A percentile compares a stretch with the other conserved stretches of the same genome.
Evolutionary conservation across 108 stramenopile species (phyloP).

Genomic region (Nannochloropsis oceanica): DNA sequence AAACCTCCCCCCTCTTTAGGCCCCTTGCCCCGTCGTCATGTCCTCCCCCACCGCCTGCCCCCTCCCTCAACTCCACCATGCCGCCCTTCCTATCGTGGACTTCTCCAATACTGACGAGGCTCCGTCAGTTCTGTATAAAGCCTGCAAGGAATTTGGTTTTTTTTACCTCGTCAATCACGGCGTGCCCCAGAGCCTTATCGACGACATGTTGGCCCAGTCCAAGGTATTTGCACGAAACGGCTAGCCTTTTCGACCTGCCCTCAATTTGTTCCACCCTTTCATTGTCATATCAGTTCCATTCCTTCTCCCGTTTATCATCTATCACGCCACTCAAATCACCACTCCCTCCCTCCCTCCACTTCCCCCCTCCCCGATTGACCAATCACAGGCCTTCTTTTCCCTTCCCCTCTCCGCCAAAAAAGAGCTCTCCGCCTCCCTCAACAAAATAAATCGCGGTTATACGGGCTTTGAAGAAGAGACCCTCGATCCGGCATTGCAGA

Average conservation of each 20-base stretch:
- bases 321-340: too few relatives aligned
- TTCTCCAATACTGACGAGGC: background rate
- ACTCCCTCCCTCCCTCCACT: background rate
- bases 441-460: conserved; percentile 42
- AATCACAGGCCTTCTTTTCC: conserved; percentile 39
- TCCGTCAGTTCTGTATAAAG: background rate
- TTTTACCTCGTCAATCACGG: conserved; percentile 27
- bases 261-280: background rate
- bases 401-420: conserved; percentile 37
- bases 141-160: conserved; percentile 13
- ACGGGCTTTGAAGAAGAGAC: conserved; percentile 50
- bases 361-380: background rate
- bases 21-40: background rate
- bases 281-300: background rate
- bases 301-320: background rate
- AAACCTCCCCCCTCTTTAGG: background rate
- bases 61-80: background rate
- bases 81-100: background rate
- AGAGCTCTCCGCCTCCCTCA: conserved; percentile 24
- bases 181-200: background rate
- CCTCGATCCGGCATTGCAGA: conserved; percentile 32
- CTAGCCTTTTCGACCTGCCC: background rate
- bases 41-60: background rate
- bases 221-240: background rate
- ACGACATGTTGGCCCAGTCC: background rate